Evolutionary conservation across 257 asterid genomes (phyloP).

Genomic region (Anisodus acutangulus): DNA sequence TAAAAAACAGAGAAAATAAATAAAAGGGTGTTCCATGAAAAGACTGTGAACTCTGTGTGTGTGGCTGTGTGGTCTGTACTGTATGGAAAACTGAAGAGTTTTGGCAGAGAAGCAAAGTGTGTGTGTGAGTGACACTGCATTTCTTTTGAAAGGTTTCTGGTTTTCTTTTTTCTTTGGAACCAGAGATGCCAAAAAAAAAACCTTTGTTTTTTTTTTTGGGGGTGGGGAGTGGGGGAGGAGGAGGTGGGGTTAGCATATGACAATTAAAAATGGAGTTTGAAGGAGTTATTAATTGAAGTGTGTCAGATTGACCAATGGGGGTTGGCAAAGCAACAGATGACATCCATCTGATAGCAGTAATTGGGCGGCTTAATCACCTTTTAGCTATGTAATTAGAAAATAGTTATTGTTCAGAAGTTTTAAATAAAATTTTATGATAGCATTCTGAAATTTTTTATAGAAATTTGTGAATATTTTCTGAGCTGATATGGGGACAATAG

Average conservation of each 20-base stretch:
- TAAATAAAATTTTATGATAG: background rate
- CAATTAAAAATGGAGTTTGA: background rate
- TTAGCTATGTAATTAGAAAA: background rate
- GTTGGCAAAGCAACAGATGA: background rate
- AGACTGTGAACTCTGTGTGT: background rate
- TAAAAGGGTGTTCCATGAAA: background rate
- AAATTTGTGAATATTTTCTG: background rate
- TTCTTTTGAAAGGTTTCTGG: background rate
- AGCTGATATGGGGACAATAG: background rate
- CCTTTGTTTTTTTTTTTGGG: too few relatives aligned
- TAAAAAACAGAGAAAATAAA: background rate
- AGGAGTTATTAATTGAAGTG: background rate
- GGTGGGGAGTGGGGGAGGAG: background rate
- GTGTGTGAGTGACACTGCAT: background rate
- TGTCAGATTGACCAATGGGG: background rate
- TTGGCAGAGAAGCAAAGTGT: background rate
- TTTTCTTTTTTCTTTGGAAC: background rate
- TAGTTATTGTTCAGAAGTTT: background rate
- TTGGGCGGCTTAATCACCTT: background rate
- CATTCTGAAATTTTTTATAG: background rate
- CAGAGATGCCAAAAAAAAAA: background rate
- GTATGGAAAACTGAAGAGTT: background rate
- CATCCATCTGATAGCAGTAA: background rate
- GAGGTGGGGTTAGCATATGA: background rate
- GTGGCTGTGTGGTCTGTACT: background rate